A percentile compares a stretch with the other conserved stretches of the same genome.
These are phyloP conservation scores for Aegilops bicornis DNA, from an alignment of 176 grass and related monocot species.

Conservation along the genomic window DNA sequence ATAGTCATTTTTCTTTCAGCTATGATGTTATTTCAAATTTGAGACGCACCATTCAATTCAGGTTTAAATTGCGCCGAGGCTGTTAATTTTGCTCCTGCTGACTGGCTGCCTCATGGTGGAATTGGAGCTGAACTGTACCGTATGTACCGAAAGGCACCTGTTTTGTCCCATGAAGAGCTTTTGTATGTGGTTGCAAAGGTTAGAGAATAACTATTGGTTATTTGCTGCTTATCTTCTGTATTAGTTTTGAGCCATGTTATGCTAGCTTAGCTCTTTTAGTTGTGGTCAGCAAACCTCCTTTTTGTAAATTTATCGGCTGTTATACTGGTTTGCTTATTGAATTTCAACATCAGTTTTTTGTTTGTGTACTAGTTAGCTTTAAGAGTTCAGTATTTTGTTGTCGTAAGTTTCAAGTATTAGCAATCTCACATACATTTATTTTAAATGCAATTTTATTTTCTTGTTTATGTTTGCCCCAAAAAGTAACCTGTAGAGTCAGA, in stretches of 20 bases:
- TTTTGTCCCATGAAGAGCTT: constrained; percentile 93
- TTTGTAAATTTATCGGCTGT: neutral
- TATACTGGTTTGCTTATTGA: neutral
- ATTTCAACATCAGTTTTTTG: neutral
- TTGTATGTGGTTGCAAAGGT: constrained; percentile 80
- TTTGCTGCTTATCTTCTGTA: constrained; percentile 6
- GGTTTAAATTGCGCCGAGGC: constrained; percentile 95
- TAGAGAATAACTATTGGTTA: constrained; percentile 12
- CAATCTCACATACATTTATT: neutral
- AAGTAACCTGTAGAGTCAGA: neutral
- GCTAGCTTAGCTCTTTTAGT: neutral
- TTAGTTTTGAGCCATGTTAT: neutral
- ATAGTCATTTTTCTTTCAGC: constrained; percentile 7
- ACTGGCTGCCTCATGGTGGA: constrained; percentile 92
- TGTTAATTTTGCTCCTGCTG: constrained; percentile 94
- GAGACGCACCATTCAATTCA: constrained; percentile 35
- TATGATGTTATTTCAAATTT: constrained; percentile 20
- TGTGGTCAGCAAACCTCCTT: neutral
- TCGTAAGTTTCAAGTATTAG: neutral
- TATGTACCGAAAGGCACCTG: constrained; percentile 70
- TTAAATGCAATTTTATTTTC: neutral
- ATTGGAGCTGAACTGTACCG: constrained; percentile 84
- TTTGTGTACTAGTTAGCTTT: neutral
- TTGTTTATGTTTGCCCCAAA: neutral
- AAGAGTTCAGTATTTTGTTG: neutral